Base-by-base conservation (phyloP, 202 grass and related monocot species). In the Panicum virgatum region DNA sequence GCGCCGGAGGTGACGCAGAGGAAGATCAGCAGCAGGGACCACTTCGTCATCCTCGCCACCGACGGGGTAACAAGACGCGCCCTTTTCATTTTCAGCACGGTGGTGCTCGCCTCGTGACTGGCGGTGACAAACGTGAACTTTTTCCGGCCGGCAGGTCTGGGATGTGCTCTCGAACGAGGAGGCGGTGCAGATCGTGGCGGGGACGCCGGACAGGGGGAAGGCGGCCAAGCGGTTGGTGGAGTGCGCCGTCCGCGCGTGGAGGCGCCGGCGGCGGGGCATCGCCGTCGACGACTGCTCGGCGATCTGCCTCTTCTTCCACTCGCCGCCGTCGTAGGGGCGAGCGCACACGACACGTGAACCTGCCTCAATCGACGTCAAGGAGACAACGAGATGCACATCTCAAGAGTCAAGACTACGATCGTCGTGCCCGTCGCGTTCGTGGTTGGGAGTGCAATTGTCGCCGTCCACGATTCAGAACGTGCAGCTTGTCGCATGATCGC, bases 201-300 rank as follows among this genome's bases (percentile, higher is more conserved):
- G 37, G 25, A 84, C 83, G 29, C 42, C 78, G 37, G 86, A 92
- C 51, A 74, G 75, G 83, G 68, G 72, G 20, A 99, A 94, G 65
- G 86, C 97, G 23, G 87, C 91, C 15, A 94, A 92, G 80, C 80
- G 79, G 32, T 86, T 99, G 3, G 93, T 96, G 42, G 86, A 96
- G 71, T 90, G 89, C 62, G 97, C 97, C 2, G 67, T 89, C 60
- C 80, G 83, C 2, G 88, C 80, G 1, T 99, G 97, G 97, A 70
- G 84, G 84, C 75, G 63, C 48, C 94, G 83, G 77, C 92, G 91
- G 39, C 90, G 27, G 37, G 86, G 86, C 61, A 88, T 94, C 64
- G 93, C 97, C 26, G 79, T 90, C 23, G 97, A 99, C 64, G 97
- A 99, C 85, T 99, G 97, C 88, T 99, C 91, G 15, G 97, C 97